phyloP scores from a whole-genome alignment of 1,139 yeast genomes.

The Debaryomycetaceae sp. region DNA sequence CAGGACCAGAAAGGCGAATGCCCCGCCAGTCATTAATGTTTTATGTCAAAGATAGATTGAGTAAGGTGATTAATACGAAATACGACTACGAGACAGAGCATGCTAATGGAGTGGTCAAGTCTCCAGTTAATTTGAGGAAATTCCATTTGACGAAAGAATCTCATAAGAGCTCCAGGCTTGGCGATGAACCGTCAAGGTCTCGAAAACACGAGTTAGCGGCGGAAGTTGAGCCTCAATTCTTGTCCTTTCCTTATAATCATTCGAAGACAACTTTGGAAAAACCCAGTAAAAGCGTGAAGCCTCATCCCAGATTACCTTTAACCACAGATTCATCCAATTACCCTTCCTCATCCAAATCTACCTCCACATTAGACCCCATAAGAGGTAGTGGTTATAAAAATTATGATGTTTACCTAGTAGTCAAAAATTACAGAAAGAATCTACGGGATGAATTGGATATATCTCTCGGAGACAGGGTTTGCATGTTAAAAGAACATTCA shows the following conservation, averaged over 20 bases:
- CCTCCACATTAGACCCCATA: slow-evolving; percentile 5
- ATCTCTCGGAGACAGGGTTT: slow-evolving; percentile 29
- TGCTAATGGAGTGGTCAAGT: slow-evolving; percentile 11
- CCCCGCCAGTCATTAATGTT: slow-evolving; percentile 10
- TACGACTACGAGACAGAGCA: slow-evolving; percentile 6
- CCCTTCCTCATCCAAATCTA: slow-evolving; percentile 2
- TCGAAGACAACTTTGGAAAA: slow-evolving; percentile 3
- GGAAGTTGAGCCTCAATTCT: slow-evolving; percentile 5
- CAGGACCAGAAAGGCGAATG: slow-evolving; percentile 1
- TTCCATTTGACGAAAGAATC: slow-evolving; percentile 23
- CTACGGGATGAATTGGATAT: slow-evolving; percentile 36
- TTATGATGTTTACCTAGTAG: slow-evolving; percentile 17
- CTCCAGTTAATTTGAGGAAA: slow-evolving; percentile 35
- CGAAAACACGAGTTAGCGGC: neutral
- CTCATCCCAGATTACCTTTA: slow-evolving; percentile 18
- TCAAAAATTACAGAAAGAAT: slow-evolving; percentile 23
- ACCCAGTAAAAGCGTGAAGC: slow-evolving; percentile 1
- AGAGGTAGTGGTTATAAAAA: slow-evolving; percentile 6
- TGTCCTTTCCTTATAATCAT: slow-evolving; percentile 5
- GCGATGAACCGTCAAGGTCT: neutral
- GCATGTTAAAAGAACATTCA: slow-evolving; percentile 23
- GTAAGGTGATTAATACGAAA: slow-evolving; percentile 9
- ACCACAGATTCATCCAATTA: slow-evolving; percentile 1
- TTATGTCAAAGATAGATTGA: slow-evolving; percentile 17
- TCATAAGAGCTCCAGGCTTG: neutral